phyloP scores from a whole-genome alignment of 768 basidiomycete species.

The Rhizopogon rudus region DNA sequence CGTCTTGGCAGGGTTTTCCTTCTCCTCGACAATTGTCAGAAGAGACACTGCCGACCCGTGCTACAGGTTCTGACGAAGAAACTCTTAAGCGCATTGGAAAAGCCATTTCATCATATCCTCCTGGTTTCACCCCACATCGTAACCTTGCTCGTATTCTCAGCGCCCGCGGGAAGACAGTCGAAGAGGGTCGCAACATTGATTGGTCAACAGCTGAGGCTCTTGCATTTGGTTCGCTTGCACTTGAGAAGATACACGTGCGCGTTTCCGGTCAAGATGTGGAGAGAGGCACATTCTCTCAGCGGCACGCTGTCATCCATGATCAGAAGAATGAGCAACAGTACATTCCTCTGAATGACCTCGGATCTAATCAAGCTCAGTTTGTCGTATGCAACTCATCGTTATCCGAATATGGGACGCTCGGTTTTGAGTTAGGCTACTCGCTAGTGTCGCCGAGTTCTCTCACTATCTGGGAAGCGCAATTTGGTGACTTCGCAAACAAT shows the following conservation, averaged over 20 bases:
- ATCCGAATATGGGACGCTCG: conserved; percentile 91
- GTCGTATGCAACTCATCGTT: conserved; percentile 96
- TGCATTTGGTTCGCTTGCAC: conserved; percentile 88
- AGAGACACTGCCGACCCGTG: conserved; percentile 82
- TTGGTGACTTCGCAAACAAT: conserved; percentile 97
- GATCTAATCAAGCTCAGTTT: conserved; percentile 85
- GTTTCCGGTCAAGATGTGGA: conserved; percentile 98
- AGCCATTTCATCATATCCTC: conserved; percentile 80
- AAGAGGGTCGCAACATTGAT: conserved; percentile 90
- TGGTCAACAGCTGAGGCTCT: conserved; percentile 99
- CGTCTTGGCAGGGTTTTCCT: conserved; percentile 98
- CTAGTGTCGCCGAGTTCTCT: conserved; percentile 91
- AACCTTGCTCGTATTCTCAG: conserved; percentile 92
- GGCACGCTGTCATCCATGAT: conserved; percentile 96
- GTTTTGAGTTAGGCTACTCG: conserved; percentile 98
- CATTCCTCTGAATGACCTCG: conserved; percentile 84
- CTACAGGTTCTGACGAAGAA: conserved; percentile 76
- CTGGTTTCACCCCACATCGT: conserved; percentile 81
- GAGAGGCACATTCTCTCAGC: conserved; percentile 97
- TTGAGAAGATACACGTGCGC: conserved; percentile 92
- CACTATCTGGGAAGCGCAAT: conserved; percentile 98
- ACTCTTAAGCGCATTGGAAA: conserved; percentile 82
- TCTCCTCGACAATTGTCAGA: conserved; percentile 94
- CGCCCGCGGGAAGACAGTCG: conserved; percentile 84
- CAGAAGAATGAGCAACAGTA: conserved; percentile 90